A percentile compares a stretch with the other conserved stretches of the same genome.
Conservation (phyloP, 2,329 filamentous ascomycete genomes). For the Apiospora rasikravindrae region DNA sequence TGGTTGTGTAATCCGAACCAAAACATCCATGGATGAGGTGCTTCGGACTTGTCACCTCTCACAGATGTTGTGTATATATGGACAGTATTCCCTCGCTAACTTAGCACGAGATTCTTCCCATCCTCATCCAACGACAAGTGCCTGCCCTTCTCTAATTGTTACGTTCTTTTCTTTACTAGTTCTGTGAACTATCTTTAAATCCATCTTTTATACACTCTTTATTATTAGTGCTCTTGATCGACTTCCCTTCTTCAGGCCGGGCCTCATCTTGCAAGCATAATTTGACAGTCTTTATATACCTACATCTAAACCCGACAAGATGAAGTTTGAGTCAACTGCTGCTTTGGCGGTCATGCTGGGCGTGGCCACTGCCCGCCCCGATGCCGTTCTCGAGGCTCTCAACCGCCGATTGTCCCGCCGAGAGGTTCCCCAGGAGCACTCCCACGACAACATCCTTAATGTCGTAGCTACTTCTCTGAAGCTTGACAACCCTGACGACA, state of each 20-base stretch:
- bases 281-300: conserved; percentile 8
- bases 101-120: conserved; percentile 21
- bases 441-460: conserved; percentile 38
- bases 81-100: not conserved
- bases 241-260: conserved; percentile 34
- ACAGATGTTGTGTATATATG: conserved; percentile 20
- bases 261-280: conserved; percentile 29
- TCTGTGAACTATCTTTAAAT: conserved; percentile 38
- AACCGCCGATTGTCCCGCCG: conserved; percentile 27
- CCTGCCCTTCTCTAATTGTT: conserved; percentile 32
- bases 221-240: conserved; percentile 26
- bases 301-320: conserved; percentile 32
- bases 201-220: conserved; percentile 34
- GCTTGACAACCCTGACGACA: conserved; percentile 39
- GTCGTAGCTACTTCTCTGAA: conserved; percentile 36
- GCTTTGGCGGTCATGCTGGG: conserved; percentile 37
- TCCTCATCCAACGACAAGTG: conserved; percentile 35
- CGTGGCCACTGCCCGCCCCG: conserved; percentile 39
- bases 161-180: conserved; percentile 37
- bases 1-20: not conserved
- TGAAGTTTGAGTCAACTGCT: conserved; percentile 40
- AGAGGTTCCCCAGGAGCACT: conserved; percentile 43
- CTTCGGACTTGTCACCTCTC: not conserved
- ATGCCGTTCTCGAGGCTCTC: conserved; percentile 28
- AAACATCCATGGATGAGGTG: not conserved